Conservation (phyloP, 306 rosid species). For the Geum urbanum region DNA sequence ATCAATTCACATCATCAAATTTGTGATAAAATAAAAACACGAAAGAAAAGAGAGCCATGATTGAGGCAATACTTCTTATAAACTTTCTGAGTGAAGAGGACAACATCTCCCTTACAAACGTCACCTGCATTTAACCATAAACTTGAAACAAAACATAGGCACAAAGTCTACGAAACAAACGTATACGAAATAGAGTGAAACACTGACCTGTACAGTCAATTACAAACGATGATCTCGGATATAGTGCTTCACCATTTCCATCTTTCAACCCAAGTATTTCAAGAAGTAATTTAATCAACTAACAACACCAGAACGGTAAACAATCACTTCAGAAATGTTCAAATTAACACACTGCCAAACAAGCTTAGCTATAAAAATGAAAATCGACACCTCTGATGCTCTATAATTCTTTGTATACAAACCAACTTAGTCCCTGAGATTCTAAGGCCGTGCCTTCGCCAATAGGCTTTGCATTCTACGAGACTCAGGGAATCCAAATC, state of each 20-base stretch:
- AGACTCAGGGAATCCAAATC: constrained; percentile 46
- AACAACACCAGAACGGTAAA: not conserved
- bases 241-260: constrained; percentile 49
- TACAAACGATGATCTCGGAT: constrained; percentile 61
- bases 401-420: constrained; percentile 55
- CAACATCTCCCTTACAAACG: constrained; percentile 76
- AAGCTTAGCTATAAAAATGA: no score
- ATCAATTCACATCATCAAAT: constrained; percentile 4
- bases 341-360: not conserved
- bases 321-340: not conserved
- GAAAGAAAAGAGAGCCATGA: constrained; percentile 13
- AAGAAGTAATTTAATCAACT: not conserved
- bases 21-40: constrained; percentile 8
- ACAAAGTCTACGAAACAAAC: not conserved
- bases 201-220: constrained; percentile 63
- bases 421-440: constrained; percentile 54
- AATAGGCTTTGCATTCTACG: constrained; percentile 61
- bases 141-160: not conserved
- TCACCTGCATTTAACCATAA: constrained; percentile 49
- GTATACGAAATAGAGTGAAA: not conserved
- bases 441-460: constrained; percentile 56
- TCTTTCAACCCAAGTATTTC: constrained; percentile 47
- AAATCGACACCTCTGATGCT: constrained; percentile 55
- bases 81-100: constrained; percentile 69
- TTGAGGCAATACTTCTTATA: constrained; percentile 45